These are phyloP conservation scores for Lactarius deliciosus DNA, from an alignment of 768 basidiomycete species.

Conservation along the genomic window DNA sequence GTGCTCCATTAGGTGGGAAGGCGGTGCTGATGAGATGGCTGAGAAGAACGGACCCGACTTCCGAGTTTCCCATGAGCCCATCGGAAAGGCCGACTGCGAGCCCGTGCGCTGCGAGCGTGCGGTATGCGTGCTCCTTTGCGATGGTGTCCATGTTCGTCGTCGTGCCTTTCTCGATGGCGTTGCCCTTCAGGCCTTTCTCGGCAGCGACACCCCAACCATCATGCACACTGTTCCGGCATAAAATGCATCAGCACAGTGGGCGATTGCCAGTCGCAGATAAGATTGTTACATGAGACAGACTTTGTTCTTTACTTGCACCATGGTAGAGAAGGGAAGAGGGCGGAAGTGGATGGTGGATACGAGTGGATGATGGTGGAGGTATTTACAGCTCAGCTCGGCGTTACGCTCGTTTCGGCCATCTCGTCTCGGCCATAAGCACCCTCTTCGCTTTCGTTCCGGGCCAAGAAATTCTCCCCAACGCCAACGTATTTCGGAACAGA, in stretches of 20 bases:
- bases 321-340: slow-evolving; percentile 24
- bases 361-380: background rate
- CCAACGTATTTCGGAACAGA: slow-evolving; percentile 1
- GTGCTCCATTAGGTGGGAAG: background rate
- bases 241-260: background rate
- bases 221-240: slow-evolving; percentile 62
- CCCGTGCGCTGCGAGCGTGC: slow-evolving; percentile 79
- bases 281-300: slow-evolving; percentile 80
- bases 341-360: slow-evolving; percentile 1
- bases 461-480: background rate
- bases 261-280: slow-evolving; percentile 6
- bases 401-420: background rate
- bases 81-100: slow-evolving; percentile 91
- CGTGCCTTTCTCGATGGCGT: slow-evolving; percentile 82
- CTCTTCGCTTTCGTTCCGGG: background rate
- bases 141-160: slow-evolving; percentile 91
- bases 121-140: slow-evolving; percentile 68
- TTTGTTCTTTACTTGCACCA: slow-evolving; percentile 74
- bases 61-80: slow-evolving; percentile 97
- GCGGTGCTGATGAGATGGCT: background rate
- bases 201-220: slow-evolving; percentile 92
- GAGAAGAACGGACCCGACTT: slow-evolving; percentile 74
- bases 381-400: background rate
- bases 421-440: background rate
- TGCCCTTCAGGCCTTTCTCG: slow-evolving; percentile 70